These are phyloP conservation scores for Exserohilum turcica DNA, from an alignment of 2,329 filamentous ascomycete species.

Conservation along the genomic window DNA sequence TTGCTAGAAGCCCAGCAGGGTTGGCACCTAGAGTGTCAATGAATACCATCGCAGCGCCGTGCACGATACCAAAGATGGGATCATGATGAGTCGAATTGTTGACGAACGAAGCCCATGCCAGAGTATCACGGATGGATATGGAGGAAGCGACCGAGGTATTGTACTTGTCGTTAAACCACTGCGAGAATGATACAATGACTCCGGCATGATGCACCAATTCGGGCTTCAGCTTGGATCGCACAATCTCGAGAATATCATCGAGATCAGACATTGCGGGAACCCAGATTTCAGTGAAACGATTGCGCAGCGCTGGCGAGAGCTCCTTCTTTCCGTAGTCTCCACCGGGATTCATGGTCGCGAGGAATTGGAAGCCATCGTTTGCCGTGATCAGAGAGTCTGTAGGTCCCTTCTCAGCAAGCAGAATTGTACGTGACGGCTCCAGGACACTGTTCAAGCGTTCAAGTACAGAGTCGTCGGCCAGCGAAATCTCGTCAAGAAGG, in stretches of 20 bases:
- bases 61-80: conserved; percentile 63
- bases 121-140: conserved; percentile 88
- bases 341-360: conserved; percentile 98
- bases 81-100: conserved; percentile 66
- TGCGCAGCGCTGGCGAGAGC: conserved; percentile 89
- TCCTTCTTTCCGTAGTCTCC: conserved; percentile 99
- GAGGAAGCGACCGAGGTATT: conserved; percentile 75
- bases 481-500: conserved; percentile 93
- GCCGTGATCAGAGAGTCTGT: conserved; percentile 80
- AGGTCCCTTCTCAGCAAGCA: conserved; percentile 92
- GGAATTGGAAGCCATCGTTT: conserved; percentile 83
- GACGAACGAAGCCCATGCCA: conserved; percentile 93
- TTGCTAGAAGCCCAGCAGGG: conserved; percentile 82
- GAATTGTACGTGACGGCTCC: conserved; percentile 81
- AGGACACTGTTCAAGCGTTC: conserved; percentile 96
- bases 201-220: conserved; percentile 63
- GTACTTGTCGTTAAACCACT: conserved; percentile 86
- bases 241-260: conserved; percentile 86
- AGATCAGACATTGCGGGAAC: conserved; percentile 84
- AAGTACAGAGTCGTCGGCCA: conserved; percentile 95
- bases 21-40: conserved; percentile 95
- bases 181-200: conserved; percentile 81
- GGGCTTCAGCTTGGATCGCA: conserved; percentile 71
- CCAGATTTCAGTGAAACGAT: conserved; percentile 99
- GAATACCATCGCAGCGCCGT: conserved; percentile 94